Evolutionary conservation across 2,329 filamentous ascomycete species (phyloP).

Genomic region (Cercospora citrullina): DNA sequence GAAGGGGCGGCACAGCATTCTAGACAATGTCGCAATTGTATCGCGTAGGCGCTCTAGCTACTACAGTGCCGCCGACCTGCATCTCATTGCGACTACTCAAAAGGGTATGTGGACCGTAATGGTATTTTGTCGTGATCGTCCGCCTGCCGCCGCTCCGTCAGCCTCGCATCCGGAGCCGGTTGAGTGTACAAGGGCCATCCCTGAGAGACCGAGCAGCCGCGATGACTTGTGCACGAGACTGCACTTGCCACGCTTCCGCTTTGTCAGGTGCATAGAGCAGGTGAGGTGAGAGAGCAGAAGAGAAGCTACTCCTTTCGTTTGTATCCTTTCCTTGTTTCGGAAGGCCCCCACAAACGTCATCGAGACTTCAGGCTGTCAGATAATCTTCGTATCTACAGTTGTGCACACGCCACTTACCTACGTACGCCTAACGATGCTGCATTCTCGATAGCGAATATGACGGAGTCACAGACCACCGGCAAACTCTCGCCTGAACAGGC

Average conservation of each 20-base stretch:
- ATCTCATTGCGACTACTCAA: neutral
- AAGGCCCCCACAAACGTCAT: constrained; percentile 7
- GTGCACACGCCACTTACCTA: neutral
- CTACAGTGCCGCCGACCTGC: neutral
- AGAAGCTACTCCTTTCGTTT: neutral
- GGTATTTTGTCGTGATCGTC: neutral
- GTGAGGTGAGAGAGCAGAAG: neutral
- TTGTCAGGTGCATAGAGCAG: neutral
- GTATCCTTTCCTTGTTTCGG: neutral
- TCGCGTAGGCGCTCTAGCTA: neutral
- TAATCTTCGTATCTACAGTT: neutral
- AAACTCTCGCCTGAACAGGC: constrained; percentile 48
- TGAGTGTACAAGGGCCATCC: neutral
- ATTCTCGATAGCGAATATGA: constrained; percentile 18
- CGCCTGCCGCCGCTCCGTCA: neutral
- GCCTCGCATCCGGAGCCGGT: neutral
- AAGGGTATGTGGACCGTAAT: neutral
- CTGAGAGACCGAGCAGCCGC: neutral
- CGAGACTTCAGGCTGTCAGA: constrained; percentile 4
- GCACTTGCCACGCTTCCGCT: neutral
- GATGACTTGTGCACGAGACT: neutral
- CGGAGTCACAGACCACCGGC: constrained; percentile 14
- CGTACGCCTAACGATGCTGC: neutral
- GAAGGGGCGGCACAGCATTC: neutral
- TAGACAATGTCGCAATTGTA: neutral